These are phyloP conservation scores for Verticillium albo-atrum DNA, from an alignment of 2,329 filamentous ascomycete species.

Conservation along the genomic window DNA sequence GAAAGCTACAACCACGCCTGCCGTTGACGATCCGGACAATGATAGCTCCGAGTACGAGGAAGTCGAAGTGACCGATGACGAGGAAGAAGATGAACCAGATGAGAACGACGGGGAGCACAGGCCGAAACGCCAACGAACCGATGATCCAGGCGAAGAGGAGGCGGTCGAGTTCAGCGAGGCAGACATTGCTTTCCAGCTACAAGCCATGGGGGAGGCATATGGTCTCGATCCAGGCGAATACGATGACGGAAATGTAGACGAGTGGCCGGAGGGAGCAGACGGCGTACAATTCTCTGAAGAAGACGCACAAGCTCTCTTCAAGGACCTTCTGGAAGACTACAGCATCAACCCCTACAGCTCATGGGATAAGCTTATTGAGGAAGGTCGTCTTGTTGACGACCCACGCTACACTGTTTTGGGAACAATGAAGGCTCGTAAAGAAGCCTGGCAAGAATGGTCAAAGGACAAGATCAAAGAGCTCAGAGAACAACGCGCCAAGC, in stretches of 20 bases:
- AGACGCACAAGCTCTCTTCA: slow-evolving; percentile 75
- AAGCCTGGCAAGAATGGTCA: slow-evolving; percentile 82
- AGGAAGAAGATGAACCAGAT: slow-evolving; percentile 30
- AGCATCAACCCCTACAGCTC: slow-evolving; percentile 81
- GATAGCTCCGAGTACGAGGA: slow-evolving; percentile 74
- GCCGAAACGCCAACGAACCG: slow-evolving; percentile 61
- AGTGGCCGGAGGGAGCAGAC: slow-evolving; percentile 68
- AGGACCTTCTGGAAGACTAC: slow-evolving; percentile 79
- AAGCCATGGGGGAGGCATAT: slow-evolving; percentile 83
- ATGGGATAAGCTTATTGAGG: slow-evolving; percentile 86
- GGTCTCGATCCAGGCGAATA: slow-evolving; percentile 74
- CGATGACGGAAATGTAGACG: slow-evolving; percentile 56
- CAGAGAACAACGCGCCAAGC: slow-evolving; percentile 66
- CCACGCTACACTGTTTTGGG: slow-evolving; percentile 77
- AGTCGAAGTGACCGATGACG: slow-evolving; percentile 59
- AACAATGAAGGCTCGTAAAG: slow-evolving; percentile 76
- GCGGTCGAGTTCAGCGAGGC: slow-evolving; percentile 85
- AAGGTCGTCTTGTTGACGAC: slow-evolving; percentile 78
- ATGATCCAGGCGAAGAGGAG: slow-evolving; percentile 43
- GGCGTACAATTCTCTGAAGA: slow-evolving; percentile 67
- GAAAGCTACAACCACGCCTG: slow-evolving; percentile 16
- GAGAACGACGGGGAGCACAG: slow-evolving; percentile 33
- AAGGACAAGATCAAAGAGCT: slow-evolving; percentile 69
- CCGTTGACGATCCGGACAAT: slow-evolving; percentile 19
- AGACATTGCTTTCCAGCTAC: slow-evolving; percentile 88